phyloP scores from a whole-genome alignment of 2,329 filamentous ascomycete genomes.

The Colletotrichum sp. region DNA sequence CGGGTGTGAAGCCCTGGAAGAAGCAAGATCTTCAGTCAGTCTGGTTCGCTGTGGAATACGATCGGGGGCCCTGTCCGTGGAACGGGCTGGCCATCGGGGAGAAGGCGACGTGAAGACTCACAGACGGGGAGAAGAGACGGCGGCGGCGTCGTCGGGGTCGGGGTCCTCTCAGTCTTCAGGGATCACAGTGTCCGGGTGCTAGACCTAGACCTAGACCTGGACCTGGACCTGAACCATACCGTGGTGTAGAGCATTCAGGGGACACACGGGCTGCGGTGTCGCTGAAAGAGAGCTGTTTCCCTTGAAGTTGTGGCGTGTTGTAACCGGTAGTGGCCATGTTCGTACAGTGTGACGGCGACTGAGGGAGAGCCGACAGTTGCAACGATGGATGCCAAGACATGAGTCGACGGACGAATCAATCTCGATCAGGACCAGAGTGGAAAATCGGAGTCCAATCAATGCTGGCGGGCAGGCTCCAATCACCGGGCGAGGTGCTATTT shows the following conservation, averaged over 20 bases:
- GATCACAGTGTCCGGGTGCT: background rate
- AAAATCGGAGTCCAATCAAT: background rate
- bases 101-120: background rate
- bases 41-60: background rate
- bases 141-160: background rate
- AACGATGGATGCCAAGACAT: background rate
- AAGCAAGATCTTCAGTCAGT: constrained; percentile 5
- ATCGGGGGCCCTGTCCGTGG: constrained; percentile 3
- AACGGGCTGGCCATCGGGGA: constrained; percentile 9
- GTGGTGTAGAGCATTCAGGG: background rate
- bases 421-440: background rate
- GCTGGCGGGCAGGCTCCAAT: background rate
- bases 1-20: background rate
- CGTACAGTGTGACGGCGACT: background rate
- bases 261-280: background rate
- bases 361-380: background rate
- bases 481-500: constrained; percentile 1
- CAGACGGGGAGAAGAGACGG: background rate
- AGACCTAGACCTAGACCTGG: background rate
- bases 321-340: background rate
- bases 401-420: constrained; percentile 4
- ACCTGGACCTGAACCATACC: background rate
- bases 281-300: background rate
- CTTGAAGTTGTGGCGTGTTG: background rate
- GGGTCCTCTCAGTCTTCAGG: background rate